These are phyloP conservation scores for Peronospora belbahrii DNA, from an alignment of 352 stramenopile species.

Conservation along the genomic window DNA sequence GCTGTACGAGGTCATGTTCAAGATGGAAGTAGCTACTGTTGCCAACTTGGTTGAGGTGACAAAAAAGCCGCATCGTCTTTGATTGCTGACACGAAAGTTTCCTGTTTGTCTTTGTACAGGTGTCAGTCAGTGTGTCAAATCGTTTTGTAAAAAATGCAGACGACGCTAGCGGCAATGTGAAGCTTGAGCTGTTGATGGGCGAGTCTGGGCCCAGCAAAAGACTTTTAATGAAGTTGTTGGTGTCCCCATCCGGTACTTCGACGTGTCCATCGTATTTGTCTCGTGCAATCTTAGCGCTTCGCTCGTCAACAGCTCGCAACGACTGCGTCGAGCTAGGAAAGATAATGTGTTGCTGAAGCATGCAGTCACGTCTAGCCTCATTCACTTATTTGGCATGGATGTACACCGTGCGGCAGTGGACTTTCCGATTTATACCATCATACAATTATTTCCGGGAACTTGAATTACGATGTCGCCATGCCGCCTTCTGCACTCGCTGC, in stretches of 20 bases:
- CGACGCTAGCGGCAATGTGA: constrained; percentile 71
- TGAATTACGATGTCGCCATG: constrained; percentile 74
- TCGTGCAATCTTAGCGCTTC: constrained; percentile 64
- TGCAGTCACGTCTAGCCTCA: constrained; percentile 42
- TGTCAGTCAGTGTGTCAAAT: constrained; percentile 74
- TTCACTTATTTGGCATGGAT: constrained; percentile 80
- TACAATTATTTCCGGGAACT: constrained; percentile 71
- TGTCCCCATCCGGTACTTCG: constrained; percentile 77
- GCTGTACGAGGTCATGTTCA: constrained; percentile 44
- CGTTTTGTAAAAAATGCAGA: constrained; percentile 79
- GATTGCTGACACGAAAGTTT: constrained; percentile 10
- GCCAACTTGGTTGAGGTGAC: too few relatives aligned
- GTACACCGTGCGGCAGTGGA: constrained; percentile 62
- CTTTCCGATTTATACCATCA: constrained; percentile 81
- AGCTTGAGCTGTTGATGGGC: constrained; percentile 59
- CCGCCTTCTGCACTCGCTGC: constrained; percentile 23
- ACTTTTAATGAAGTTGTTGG: constrained; percentile 72
- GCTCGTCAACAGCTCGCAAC: constrained; percentile 23
- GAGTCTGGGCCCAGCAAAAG: constrained; percentile 67
- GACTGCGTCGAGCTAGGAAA: constrained; percentile 19
- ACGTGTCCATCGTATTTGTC: constrained; percentile 75
- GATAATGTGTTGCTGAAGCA: constrained; percentile 43
- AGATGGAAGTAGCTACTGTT: constrained; percentile 38
- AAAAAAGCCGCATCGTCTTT: too few relatives aligned
- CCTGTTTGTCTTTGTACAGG: constrained; percentile 26